Percentiles rank a stretch among this genome's conserved stretches.
Evolutionary conservation across 805 yeast genomes (phyloP).

Genomic region (Metschnikowia reukaufii): DNA sequence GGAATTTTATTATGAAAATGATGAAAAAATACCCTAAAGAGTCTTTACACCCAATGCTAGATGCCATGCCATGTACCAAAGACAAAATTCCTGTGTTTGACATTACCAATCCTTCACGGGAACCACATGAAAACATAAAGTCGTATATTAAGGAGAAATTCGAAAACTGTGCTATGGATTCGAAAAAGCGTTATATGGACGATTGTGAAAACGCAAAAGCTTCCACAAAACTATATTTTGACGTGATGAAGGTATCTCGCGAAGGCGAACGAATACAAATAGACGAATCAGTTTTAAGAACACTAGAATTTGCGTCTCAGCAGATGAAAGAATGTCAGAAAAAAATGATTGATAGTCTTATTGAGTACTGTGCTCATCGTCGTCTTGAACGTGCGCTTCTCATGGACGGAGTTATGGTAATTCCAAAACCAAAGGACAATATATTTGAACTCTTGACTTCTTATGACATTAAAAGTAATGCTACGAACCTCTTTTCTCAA

Average conservation of each 20-base stretch:
- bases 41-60: background rate
- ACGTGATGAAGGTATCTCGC: conserved; percentile 1
- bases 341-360: background rate
- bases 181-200: background rate
- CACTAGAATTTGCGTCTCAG: conserved; percentile 1
- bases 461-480: background rate
- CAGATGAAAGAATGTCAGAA: background rate
- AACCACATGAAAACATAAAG: background rate
- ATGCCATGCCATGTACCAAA: background rate
- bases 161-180: background rate
- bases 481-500: background rate
- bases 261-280: background rate
- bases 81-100: background rate
- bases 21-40: background rate
- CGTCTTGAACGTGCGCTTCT: background rate
- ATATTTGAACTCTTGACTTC: background rate
- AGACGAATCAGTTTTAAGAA: background rate
- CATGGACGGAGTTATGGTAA: background rate
- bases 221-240: background rate
- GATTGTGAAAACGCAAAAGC: background rate
- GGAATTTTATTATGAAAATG: background rate
- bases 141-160: background rate
- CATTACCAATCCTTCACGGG: background rate
- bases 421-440: background rate
- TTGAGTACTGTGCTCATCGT: background rate